A percentile compares a stretch with the other conserved stretches of the same genome.
Evolutionary conservation across 768 basidiomycete genomes (phyloP).

Genomic region (Clitopilus hobsonii): DNA sequence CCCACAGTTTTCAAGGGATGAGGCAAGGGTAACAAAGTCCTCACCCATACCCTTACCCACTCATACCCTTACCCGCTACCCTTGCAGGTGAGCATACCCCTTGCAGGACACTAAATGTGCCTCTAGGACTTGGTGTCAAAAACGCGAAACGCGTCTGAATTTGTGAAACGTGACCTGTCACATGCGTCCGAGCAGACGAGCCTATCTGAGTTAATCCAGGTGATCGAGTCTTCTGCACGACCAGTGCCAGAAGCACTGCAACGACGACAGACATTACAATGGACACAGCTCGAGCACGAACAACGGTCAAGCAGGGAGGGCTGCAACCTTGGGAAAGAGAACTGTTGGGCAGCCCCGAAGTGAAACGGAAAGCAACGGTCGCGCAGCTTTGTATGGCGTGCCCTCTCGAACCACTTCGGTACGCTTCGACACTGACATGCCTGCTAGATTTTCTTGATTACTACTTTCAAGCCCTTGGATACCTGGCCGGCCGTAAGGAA

Average conservation of each 20-base stretch:
- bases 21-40: background rate
- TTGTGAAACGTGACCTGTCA: too few species aligned
- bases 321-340: constrained; percentile 83
- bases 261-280: constrained; percentile 56
- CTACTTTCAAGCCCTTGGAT: constrained; percentile 93
- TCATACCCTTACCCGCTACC: background rate
- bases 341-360: constrained; percentile 78
- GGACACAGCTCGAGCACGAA: constrained; percentile 55
- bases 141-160: too few species aligned
- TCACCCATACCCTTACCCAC: background rate
- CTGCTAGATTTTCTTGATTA: constrained; percentile 89
- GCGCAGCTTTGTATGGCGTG: constrained; percentile 83
- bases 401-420: constrained; percentile 4
- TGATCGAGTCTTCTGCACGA: constrained; percentile 59
- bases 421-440: background rate
- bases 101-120: background rate
- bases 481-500: constrained; percentile 81
- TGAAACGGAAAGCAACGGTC: constrained; percentile 93
- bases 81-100: background rate
- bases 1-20: background rate
- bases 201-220: too few species aligned
- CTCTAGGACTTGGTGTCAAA: too few species aligned
- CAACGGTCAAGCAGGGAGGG: constrained; percentile 52
- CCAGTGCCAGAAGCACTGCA: constrained; percentile 63
- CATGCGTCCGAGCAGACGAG: too few species aligned